These are phyloP conservation scores for Verticillium isaacii DNA, from an alignment of 2,329 filamentous ascomycete species.

Conservation along the genomic window DNA sequence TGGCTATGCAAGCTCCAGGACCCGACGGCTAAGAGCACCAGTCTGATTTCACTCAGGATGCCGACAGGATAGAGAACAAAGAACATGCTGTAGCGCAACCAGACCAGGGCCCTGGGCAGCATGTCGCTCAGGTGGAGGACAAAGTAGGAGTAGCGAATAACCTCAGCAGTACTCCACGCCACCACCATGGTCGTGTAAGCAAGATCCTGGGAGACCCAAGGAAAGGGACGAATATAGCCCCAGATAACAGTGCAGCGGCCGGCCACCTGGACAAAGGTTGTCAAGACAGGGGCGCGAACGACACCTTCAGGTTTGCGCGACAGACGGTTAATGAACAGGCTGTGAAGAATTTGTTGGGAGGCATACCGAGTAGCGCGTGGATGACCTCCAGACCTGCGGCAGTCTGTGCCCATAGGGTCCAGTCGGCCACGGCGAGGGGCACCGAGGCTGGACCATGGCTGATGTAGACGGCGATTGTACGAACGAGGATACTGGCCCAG, in stretches of 20 bases:
- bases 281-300: slow-evolving; percentile 78
- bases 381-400: slow-evolving; percentile 76
- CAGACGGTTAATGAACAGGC: not conserved
- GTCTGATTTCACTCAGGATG: slow-evolving; percentile 78
- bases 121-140: slow-evolving; percentile 61
- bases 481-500: slow-evolving; percentile 72
- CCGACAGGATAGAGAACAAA: slow-evolving; percentile 89
- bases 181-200: slow-evolving; percentile 73
- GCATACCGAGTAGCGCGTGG: slow-evolving; percentile 70
- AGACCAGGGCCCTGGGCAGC: slow-evolving; percentile 65
- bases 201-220: slow-evolving; percentile 52
- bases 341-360: not conserved
- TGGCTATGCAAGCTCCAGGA: slow-evolving; percentile 46
- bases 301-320: slow-evolving; percentile 51
- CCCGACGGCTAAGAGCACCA: slow-evolving; percentile 66
- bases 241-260: slow-evolving; percentile 86
- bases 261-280: slow-evolving; percentile 85
- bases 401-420: slow-evolving; percentile 77
- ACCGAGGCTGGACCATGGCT: slow-evolving; percentile 50
- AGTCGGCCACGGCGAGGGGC: slow-evolving; percentile 58
- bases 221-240: slow-evolving; percentile 73
- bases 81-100: slow-evolving; percentile 90
- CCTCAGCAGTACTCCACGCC: slow-evolving; percentile 87
- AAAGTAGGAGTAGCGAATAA: slow-evolving; percentile 90
- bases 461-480: slow-evolving; percentile 53